Base-by-base conservation (phyloP, 306 rosid genomes). In the Dryas alaskensis region DNA sequence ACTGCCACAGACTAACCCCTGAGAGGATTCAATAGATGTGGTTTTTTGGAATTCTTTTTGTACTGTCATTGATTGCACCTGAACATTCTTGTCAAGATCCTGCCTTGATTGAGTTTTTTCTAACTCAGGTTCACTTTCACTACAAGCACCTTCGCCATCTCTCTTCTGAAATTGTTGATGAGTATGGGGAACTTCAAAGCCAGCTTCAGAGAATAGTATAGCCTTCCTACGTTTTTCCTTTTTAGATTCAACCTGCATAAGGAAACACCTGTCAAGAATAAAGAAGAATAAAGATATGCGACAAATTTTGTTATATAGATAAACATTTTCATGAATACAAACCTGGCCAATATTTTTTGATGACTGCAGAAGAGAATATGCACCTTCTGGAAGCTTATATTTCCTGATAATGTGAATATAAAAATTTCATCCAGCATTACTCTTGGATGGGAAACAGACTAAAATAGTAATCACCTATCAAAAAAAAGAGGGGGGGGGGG, bases 321-420 rank as follows among this genome's bases (percentile, higher is more conserved):
- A 50, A 55, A 31, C 51, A 31, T 57, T 63, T 37, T 59, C 71
- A 63, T 5, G 65, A 67, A 79, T 72, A 86, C 89, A 65, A 67
- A 93, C 98, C 96, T 80, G 89, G 37, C 88, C 92, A 62, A 91
- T 89, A 51, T 80, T 81, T 58, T 80, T 66, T 8, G 93, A 77
- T 37, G 97, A 89, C 65, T 79, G 89, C 78, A 93, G 77, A 86
- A 89, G 97, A 55, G 85, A 82, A 89, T 77, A 82, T 45, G 88
- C 92, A 27, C 73, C 78, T 72, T 91, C 98, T 6, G 97, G 92
- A 84, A 93, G 83, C 70, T 82, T 69, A 81, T 81, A 87, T 73
- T 84, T 88, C 80, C 98, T 93, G 90, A 43, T 70, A 69, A 64
- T 45, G 43, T 25, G 68, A 52, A 71, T 7, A 59, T 72, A 76